Conservation (phyloP, 768 basidiomycete genomes). For the Coprinellus aureogranulatus region DNA sequence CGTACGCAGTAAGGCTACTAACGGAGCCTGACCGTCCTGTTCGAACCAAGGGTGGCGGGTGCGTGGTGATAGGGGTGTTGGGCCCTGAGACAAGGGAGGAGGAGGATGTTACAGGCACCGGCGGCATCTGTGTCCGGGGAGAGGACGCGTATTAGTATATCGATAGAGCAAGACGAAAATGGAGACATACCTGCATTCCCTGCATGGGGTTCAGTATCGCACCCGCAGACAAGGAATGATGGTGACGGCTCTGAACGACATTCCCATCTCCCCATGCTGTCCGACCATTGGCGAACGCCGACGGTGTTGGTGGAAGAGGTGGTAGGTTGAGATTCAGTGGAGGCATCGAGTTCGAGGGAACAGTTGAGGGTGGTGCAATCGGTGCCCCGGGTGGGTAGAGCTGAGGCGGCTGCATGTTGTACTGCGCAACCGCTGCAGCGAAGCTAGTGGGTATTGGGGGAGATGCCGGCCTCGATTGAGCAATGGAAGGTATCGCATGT, state of each 20-base stretch:
- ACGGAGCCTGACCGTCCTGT: conserved; percentile 7
- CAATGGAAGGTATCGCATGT: conserved; percentile 21
- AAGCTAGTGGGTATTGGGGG: conserved; percentile 27
- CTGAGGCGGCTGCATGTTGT: conserved; percentile 29
- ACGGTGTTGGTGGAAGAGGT: conserved; percentile 16
- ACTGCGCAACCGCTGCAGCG: conserved; percentile 24
- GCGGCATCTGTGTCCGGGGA: not conserved
- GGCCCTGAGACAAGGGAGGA: conserved; percentile 4
- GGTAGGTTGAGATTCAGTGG: conserved; percentile 19
- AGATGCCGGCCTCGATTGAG: conserved; percentile 38
- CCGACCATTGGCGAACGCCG: conserved; percentile 29
- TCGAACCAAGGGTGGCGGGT: conserved; percentile 7
- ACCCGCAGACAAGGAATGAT: conserved; percentile 42
- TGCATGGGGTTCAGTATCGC: conserved; percentile 28
- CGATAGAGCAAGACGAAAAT: not conserved
- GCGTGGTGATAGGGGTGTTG: conserved; percentile 10
- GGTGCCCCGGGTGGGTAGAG: conserved; percentile 11
- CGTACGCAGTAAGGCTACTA: not conserved
- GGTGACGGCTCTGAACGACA: conserved; percentile 35
- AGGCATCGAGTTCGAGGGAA: too few relatives aligned
- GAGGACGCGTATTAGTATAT: not conserved
- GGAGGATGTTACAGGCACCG: not conserved
- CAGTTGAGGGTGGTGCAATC: conserved; percentile 18
- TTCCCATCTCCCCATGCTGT: conserved; percentile 40
- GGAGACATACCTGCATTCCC: conserved; percentile 7